A percentile compares a stretch with the other conserved stretches of the same genome.
Evolutionary conservation across 2,329 filamentous ascomycete genomes (phyloP).

Genomic region (Fusarium anguioides): DNA sequence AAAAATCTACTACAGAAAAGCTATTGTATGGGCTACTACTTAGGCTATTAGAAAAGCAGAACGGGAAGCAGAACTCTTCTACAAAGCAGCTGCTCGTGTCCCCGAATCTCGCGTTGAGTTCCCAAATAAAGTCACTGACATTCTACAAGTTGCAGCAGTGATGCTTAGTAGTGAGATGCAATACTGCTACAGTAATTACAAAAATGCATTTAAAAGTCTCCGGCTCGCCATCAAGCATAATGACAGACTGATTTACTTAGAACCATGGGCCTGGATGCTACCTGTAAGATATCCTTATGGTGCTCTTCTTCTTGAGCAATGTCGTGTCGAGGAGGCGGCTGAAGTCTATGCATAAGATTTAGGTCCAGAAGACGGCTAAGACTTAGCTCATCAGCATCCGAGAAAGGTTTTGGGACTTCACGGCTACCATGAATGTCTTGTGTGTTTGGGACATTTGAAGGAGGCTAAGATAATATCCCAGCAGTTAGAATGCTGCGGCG

Average conservation of each 20-base stretch:
- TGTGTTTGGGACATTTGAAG: neutral
- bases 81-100: neutral
- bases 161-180: neutral
- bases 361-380: neutral
- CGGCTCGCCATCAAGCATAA: neutral
- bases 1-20: constrained; percentile 75
- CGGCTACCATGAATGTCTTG: neutral
- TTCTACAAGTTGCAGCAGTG: neutral
- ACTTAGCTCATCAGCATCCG: neutral
- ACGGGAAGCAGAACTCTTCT: neutral
- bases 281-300: neutral
- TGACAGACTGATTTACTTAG: neutral
- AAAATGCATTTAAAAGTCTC: neutral
- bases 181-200: neutral
- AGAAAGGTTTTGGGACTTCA: neutral
- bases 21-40: constrained; percentile 71
- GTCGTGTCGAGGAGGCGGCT: neutral
- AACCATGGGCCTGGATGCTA: neutral
- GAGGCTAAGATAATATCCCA: neutral
- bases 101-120: neutral
- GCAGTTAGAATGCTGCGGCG: too few species aligned
- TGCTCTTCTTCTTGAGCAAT: neutral
- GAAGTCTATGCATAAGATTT: neutral
- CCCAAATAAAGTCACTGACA: neutral
- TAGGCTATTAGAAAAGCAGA: neutral